phyloP scores from a whole-genome alignment of 345 rosid genomes.

The Laguncularia racemosa region DNA sequence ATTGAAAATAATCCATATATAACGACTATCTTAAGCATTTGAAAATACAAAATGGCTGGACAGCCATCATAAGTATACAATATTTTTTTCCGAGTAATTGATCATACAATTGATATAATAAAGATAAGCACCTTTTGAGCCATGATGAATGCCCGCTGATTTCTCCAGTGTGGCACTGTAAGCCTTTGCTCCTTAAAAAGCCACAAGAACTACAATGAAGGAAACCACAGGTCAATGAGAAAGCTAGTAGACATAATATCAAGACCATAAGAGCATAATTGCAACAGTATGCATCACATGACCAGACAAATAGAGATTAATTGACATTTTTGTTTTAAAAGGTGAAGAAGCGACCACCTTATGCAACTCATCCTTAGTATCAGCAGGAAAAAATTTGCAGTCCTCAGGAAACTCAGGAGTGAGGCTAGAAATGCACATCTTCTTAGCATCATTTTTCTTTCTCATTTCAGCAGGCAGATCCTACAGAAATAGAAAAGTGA shows the following conservation, averaged over 20 bases:
- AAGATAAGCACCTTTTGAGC: constrained; percentile 51
- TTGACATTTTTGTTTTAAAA: neutral
- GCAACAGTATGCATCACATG: neutral
- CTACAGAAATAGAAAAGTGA: constrained; percentile 22
- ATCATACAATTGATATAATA: too few relatives aligned
- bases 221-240: neutral
- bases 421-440: constrained; percentile 58
- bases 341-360: constrained; percentile 41
- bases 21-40: too few relatives aligned
- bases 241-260: neutral
- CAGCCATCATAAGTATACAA: too few relatives aligned
- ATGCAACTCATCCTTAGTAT: constrained; percentile 85
- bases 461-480: constrained; percentile 67
- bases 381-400: constrained; percentile 78
- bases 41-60: too few relatives aligned
- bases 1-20: too few relatives aligned
- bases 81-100: too few relatives aligned
- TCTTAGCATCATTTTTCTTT: constrained; percentile 57
- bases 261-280: neutral
- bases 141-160: constrained; percentile 69
- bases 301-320: too few relatives aligned
- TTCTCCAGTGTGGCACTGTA: constrained; percentile 81
- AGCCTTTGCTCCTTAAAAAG: constrained; percentile 82
- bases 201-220: constrained; percentile 65
- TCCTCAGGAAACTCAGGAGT: constrained; percentile 80